Conservation (phyloP, 169 alveolate genomes). For the Plasmodium vinckei region DNA sequence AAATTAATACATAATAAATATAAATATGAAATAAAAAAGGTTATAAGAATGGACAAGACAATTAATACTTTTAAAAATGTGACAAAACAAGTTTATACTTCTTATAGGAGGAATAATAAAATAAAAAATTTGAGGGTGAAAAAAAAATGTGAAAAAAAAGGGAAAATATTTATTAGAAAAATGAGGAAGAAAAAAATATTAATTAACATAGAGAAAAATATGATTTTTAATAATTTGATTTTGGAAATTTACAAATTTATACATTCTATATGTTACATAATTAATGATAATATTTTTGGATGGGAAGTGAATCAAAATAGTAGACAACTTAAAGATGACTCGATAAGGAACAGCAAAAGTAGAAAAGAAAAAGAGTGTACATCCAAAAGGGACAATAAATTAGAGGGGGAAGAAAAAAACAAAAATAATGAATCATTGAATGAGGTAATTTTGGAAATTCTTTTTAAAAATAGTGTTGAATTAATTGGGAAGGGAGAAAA, state of each 20-base stretch:
- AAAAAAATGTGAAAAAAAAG: neutral
- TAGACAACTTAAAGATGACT: neutral
- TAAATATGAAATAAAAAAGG: conserved; percentile 5
- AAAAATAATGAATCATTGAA: neutral
- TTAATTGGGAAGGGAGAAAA: no score
- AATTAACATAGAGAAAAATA: conserved; percentile 13
- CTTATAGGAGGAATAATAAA: neutral
- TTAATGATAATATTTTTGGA: neutral
- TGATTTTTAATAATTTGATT: conserved; percentile 21
- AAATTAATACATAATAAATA: conserved; percentile 24
- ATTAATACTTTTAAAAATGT: conserved; percentile 13
- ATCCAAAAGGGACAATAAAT: no score
- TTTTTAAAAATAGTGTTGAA: no score
- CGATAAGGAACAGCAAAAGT: neutral
- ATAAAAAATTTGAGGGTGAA: neutral
- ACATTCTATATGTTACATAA: neutral
- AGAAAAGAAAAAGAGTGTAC: no score
- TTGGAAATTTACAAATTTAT: neutral
- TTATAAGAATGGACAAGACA: conserved; percentile 9
- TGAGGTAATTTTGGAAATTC: neutral
- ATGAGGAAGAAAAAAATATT: conserved; percentile 1
- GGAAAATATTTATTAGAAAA: neutral
- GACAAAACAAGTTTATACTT: conserved; percentile 5
- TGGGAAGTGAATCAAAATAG: neutral
- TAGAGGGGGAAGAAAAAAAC: no score